Base-by-base conservation (phyloP, 768 basidiomycete species). In the Lentinula detonsa region DNA sequence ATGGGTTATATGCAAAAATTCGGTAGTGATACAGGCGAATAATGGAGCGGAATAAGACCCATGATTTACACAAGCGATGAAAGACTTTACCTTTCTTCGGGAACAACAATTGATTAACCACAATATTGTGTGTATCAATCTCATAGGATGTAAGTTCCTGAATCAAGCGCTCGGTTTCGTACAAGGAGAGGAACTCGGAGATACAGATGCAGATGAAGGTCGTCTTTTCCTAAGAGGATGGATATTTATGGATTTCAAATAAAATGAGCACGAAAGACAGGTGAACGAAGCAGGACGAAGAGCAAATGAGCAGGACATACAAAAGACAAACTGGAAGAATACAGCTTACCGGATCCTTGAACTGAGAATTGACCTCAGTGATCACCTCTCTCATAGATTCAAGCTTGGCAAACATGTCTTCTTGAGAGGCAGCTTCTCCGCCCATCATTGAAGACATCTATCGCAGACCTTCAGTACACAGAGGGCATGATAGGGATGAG, bases 161-260 rank as follows among this genome's bases (percentile, higher is more conserved):
- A 34, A 99, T 93, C 28, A 99, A 82, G 33, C 97, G 91, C 74
- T 99, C 97, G 31, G 97, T 99, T 79, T 99, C 97, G 73, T 99
- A 99, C 31, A 99, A 78, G 13, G 95, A 97, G 66, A 98, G 76
- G 82, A 99, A 98, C 73, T 98, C 96, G 57, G 96, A 97, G 70
- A 98, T 98, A 80, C 94, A 94, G 57, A 98, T 96, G 68, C 97
- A 98, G 67, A 99, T 90, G 69, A 99, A 99, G 16, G 95, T 98
- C 10, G 97, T 99, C 77, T 95, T 96, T 76, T 99, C 97, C 93
- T 95, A 66, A 31, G n/a, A 28, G 5, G n/a, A 18, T 57, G 1
- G 15, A 18, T 23, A 40, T 34, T 37, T 3, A 34, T 37, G 21
- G 18, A 28, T 50, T 21, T 16, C n/a, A 0, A 28, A 28, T 28